Base-by-base conservation (phyloP, 495 filamentous ascomycete genomes). In the Monascus purpureus region DNA sequence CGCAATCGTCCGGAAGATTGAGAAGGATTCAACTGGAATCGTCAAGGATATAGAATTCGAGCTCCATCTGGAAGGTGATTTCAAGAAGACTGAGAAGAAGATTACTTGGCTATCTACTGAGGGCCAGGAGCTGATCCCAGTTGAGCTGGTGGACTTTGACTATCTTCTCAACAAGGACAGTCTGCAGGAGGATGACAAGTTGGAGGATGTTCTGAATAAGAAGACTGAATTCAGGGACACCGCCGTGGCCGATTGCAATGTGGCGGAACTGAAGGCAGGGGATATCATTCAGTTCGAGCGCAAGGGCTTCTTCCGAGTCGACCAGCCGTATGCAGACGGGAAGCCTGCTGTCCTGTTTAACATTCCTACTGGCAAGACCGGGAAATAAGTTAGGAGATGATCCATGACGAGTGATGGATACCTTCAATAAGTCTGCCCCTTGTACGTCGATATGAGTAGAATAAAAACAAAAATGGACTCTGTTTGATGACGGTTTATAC, bases 251-350 rank as follows among this genome's bases (percentile, higher is more conserved):
- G 87, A 94, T 47, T 75, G 72, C 49, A 90, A 87, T 41, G 72
- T 93, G 0, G 66, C 72, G 2, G 63, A 70, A 26, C 58, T 93
- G 32, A 78, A 79, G 62, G 73, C 72, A 53, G 80, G 78, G 44
- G 82, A 88, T 41, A 83, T 95, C 35, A 81, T 95, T 39, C 87
- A 94, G 64, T 84, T 95, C 39, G 87, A 95, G 68, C 70, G 87
- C 26, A 86, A 85, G 53, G 86, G 86, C 8, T 95, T 80, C 61
- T 94, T 82, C 61, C 66, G 85, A 15, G 65, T 86, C 13, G 87
- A 94, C 53, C 58, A 53, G 30, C 53, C 71, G 7, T 68, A 63
- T 33, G 59, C 63, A 28, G 50, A 70, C 37, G 74, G 69, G 32
- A 65, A 67, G 50, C 69, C 73, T 34, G 70, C 80, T n/a, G 72